Percentiles rank a stretch among this genome's conserved stretches.
Evolutionary conservation across 805 yeast species (phyloP).

Genomic region (Metschnikowia chrysomelidarum): DNA sequence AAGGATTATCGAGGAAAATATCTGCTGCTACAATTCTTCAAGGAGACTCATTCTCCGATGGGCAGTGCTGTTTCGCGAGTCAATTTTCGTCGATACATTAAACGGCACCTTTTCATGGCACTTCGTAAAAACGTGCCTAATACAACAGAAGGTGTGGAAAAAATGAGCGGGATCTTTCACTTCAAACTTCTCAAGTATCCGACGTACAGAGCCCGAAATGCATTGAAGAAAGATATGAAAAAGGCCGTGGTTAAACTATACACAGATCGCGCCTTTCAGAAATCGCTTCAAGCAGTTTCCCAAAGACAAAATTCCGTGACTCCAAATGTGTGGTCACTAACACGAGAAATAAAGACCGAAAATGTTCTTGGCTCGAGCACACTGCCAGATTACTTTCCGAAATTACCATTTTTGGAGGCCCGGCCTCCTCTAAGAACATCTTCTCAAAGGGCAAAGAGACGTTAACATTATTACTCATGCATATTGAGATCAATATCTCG

Average conservation of each 20-base stretch:
- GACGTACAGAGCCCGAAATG: constrained; percentile 5
- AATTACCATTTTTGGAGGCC: constrained; percentile 14
- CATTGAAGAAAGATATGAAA: constrained; percentile 4
- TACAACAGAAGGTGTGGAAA: constrained; percentile 5
- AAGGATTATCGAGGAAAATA: constrained; percentile 30
- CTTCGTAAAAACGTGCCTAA: constrained; percentile 12
- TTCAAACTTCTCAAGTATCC: constrained; percentile 14
- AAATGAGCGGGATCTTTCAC: constrained; percentile 17
- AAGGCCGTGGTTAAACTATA: constrained; percentile 13
- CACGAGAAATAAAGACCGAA: constrained; percentile 11
- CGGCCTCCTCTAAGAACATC: not conserved
- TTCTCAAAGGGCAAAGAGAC: too few relatives aligned
- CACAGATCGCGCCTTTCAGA: constrained; percentile 3
- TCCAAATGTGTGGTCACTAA: constrained; percentile 5
- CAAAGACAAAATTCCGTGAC: constrained; percentile 5
- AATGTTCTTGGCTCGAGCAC: constrained; percentile 14
- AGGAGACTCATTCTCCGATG: constrained; percentile 26
- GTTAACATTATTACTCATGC: too few relatives aligned
- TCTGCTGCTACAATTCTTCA: constrained; percentile 22
- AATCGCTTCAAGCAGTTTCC: constrained; percentile 1
- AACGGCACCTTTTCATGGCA: constrained; percentile 10
- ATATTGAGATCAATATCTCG: too few relatives aligned
- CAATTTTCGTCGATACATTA: constrained; percentile 37
- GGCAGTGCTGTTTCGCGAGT: constrained; percentile 34
- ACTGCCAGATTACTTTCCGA: constrained; percentile 18